Evolutionary conservation across 352 stramenopile genomes (phyloP), one percentile per base, ranked within the genome.

Genomic region (Globisporangium ultimum): DNA sequence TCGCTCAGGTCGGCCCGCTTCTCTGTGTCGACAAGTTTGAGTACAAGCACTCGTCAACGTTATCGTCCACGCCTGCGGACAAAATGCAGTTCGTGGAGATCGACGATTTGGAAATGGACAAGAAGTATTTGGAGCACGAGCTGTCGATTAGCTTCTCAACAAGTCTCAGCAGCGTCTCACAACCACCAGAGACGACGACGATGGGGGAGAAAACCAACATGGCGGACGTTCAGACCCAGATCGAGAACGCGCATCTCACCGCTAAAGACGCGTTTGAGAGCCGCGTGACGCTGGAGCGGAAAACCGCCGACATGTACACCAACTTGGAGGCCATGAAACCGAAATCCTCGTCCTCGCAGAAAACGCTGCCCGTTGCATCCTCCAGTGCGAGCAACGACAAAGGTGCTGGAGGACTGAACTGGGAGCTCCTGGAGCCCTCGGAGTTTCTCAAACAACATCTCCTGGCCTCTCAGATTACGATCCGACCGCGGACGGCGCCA

Each of bases 371-470:
- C 7, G 7, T 36, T 48, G n/a, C 48, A 52, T 21, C 45, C 17
- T 3, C 22, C n/a, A 56, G 24, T 53, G 14, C 15, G 14, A 18
- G 2, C 10, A 53, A 32, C 22, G 10, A 20, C n/a, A 20, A 34
- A 28, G 13, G 7, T n/a, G 14, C 9, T 42, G 48, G 15, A 7
- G 21, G 11, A 51, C 43, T 71, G 0, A 43, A 61, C 4, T 12
- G 63, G 5, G 45, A 68, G 22, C 20, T 76, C 17, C 36, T 87
- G 3, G 64, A 77, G 28, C 65, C 74, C 28, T 89, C 80, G 0
- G 63, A 74, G 13, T 87, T 89, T 42, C 48, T 89, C 24, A 75
- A 82, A n/a, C 55, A 67, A 14, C 70, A 82, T 54, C 65, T 89
- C 14, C 53, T 71, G 22, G 47, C 67, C 11, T 70, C 59, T 11